Base-by-base conservation (phyloP, 768 basidiomycete species). In the Porphyrellus cyaneotinctus region DNA sequence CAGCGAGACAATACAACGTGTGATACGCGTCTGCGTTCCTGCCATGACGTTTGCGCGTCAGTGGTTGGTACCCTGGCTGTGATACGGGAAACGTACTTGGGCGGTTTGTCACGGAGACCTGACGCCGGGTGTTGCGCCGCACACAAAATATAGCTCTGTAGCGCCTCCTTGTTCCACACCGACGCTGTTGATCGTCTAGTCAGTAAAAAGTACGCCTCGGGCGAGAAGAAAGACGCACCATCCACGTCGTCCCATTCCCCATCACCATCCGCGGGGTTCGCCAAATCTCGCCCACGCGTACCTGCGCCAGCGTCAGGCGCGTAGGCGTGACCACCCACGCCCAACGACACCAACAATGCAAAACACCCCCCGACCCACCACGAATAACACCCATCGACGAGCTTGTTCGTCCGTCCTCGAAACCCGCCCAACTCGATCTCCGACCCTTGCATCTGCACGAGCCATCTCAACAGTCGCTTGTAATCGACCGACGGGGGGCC, bases 341-440 rank as follows among this genome's bases (percentile, higher is more conserved):
- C 49, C 54, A 83, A 61, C 24, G 80, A 82, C 52, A 90, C 89
- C 0, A 97, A 71, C 9, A 97, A 72, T 0, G 80, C 77, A 64
- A 97, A 91, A 15, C 87, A 79, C 0, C 95, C 95, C 2, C 91
- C 97, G 22, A 92, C 90, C 97, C 95, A 99, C 97, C 97, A 99
- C n/a, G 88, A 86, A 70, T 99, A 99, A 70, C 97, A 99, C 5
- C 95, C 97, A 62, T 99, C 97, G 0, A 99, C 95, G n/a, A 99
- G 79, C 69, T 99, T 99, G 68, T 98, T 99, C 58, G 92, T 91
- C 48, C 97, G 76, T 0, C 97, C 97, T 50, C 78, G 80, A 72
- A 99, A 98, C 2, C 97, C 97, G 4, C 94, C 95, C 10, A 93
- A 75, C 64, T 98, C 95, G 12, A 80, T 77, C 38, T 84, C 84